phyloP scores from a whole-genome alignment of 768 basidiomycete species.

The Ephemerocybe angulata region DNA sequence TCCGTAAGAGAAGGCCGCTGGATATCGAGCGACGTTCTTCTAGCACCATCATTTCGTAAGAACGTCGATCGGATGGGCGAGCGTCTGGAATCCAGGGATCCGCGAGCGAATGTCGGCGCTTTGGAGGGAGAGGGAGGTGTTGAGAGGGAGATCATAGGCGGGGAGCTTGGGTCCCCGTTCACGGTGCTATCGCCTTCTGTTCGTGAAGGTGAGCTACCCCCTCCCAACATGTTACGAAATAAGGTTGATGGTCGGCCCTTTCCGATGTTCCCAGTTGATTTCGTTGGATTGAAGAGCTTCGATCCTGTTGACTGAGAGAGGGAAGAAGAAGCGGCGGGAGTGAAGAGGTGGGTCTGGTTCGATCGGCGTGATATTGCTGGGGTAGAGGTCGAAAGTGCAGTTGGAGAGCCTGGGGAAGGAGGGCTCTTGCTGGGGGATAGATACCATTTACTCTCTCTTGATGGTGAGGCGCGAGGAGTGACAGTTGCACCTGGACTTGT shows the following conservation, averaged over 20 bases:
- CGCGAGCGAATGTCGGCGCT: background rate
- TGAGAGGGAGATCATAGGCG: background rate
- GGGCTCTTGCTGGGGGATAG: background rate
- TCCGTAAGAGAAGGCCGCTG: background rate
- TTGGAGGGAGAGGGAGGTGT: background rate
- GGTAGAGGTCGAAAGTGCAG: background rate
- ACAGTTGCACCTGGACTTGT: background rate
- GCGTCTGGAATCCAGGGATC: constrained; percentile 2
- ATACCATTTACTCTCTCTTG: background rate
- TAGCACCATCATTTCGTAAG: background rate
- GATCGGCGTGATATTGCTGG: background rate
- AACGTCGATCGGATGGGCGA: background rate
- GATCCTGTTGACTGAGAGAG: background rate
- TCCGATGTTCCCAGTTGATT: background rate
- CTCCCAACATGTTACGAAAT: background rate
- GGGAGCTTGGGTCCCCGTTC: no score
- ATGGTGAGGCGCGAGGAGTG: background rate
- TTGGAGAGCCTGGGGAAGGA: background rate
- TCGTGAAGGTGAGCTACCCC: background rate
- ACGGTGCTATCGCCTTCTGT: background rate
- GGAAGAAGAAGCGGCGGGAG: constrained; percentile 3
- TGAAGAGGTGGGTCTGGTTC: background rate
- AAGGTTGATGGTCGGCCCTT: constrained; percentile 1
- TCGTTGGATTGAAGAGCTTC: background rate
- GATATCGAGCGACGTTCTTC: constrained; percentile 4